Conservation (phyloP, 129 eudicot species). For the Centrapalus pauciflorus region DNA sequence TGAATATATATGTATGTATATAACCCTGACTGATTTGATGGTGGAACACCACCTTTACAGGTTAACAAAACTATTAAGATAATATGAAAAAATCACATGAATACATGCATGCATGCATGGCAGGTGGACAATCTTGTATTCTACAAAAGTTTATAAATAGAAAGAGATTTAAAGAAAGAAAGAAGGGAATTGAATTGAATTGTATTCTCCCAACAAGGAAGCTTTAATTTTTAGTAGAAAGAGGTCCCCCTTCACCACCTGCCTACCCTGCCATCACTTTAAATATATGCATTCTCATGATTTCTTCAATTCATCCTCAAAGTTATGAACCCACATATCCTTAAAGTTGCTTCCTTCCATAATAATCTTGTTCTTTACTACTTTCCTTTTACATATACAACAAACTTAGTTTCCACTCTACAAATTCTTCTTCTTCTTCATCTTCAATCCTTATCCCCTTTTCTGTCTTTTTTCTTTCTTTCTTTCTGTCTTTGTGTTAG, state of each 20-base stretch:
- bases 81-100: no score
- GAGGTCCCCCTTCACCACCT: slow-evolving; percentile 30
- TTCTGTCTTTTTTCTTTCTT: slow-evolving; percentile 1
- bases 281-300: slow-evolving; percentile 29
- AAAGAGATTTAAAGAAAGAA: slow-evolving; percentile 16
- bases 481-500: slow-evolving; percentile 8
- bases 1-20: neutral
- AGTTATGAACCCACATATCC: slow-evolving; percentile 24
- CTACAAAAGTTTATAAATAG: slow-evolving; percentile 64
- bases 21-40: no score
- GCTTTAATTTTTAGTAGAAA: slow-evolving; percentile 15
- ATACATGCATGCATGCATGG: slow-evolving; percentile 36
- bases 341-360: slow-evolving; percentile 26
- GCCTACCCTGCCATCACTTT: slow-evolving; percentile 29
- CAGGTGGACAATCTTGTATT: slow-evolving; percentile 68
- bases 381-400: slow-evolving; percentile 35
- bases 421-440: slow-evolving; percentile 23
- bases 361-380: slow-evolving; percentile 23
- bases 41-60: no score
- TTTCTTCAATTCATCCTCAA: slow-evolving; percentile 32
- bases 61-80: no score
- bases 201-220: slow-evolving; percentile 13
- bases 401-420: slow-evolving; percentile 38
- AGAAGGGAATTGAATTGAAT: neutral
- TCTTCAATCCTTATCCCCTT: slow-evolving; percentile 32